Evolutionary conservation across 1,284 basidiomycete genomes (phyloP), one percentile per base, ranked within the genome.

Genomic region (Wallemia mellicola): DNA sequence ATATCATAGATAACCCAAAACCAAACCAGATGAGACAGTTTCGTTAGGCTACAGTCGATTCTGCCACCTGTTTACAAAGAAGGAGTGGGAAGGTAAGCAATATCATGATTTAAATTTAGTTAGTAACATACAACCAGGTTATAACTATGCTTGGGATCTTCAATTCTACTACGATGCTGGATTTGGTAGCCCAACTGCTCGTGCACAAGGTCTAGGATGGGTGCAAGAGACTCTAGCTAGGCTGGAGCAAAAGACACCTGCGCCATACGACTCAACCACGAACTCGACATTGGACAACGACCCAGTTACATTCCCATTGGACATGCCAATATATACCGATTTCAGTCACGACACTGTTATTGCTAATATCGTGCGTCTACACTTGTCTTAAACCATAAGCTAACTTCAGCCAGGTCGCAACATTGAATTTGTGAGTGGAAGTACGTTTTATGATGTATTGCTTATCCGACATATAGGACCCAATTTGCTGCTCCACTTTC

Each of bases 271-370:
- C 67, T 79, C 81, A 24, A 79, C 79, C 0, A 85, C 82, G 27
- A 92, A 91, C 65, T 72, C 77, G 5, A 91, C 87, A 0, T 73
- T 89, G 27, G 74, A 86, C 64, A 74, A 78, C 60, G 77, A 79
- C 65, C 70, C 75, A 0, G 73, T 75, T 26, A 83, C 78, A 0
- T 89, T 88, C 79, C 87, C 87, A 2, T 73, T 89, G 2, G 73
- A 79, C 59, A 80, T 91, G 64, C 77, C 74, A 61, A 72, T 91
- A 33, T 91, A 88, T 64, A 86, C 85, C 2, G 85, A 87, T 67
- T 83, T 28, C 55, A 56, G 7, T 2, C n/a, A 48, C 22, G 22
- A 57, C 24, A 62, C 60, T 17, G 60, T 62, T 9, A 60, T 62
- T 48, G 60, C 61, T 2, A 59, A 57, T 57, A 54, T 62, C 28